Evolutionary conservation across 176 grass and related monocot genomes (phyloP), one percentile per base, ranked within the genome.

Genomic region (Aechmea fasciata): DNA sequence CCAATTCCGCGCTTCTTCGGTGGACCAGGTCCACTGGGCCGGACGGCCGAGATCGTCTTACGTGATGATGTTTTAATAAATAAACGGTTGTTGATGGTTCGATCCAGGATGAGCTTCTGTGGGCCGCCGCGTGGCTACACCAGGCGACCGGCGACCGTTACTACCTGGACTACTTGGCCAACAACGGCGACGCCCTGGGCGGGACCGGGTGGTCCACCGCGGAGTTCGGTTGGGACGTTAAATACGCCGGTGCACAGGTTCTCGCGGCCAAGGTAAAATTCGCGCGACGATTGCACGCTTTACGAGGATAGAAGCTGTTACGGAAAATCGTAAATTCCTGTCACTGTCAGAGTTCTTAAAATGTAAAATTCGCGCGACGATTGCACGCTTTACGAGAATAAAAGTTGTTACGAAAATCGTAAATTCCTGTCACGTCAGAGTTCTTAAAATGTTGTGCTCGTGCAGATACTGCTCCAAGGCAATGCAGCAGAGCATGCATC

Each of bases 161-260:
- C 2, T 97, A 97, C 77, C 76, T 97, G 6, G 84, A 97, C 78
- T 92, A 96, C 75, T 47, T 92, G 47, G 77, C 83, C 0, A 90
- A 73, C 62, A 92, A 92, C 55, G 89, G 75, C 0, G 89, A 89
- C n/a, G 83, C 81, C 1, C 74, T 96, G 3, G 93, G 93, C 68
- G 93, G 93, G 47, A 90, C 81, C 0, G 81, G 86, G 18, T 97
- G 86, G 89, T 71, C 67, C 13, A 72, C 75, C 57, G 73, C 51
- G 69, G 51, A 92, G 79, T 97, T 97, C 70, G 82, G 89, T 28
- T 97, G 93, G 93, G 89, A 97, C 69, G 77, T 92, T 24, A 97
- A 97, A 75, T 97, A 97, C 57, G 74, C 89, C 3, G 89, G 93
- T 11, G 89, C 76, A 10, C 93, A 97, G 53, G 68, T 97, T 54